phyloP scores from a whole-genome alignment of 2,329 filamentous ascomycete species.

The Diplodia scrobiculata region DNA sequence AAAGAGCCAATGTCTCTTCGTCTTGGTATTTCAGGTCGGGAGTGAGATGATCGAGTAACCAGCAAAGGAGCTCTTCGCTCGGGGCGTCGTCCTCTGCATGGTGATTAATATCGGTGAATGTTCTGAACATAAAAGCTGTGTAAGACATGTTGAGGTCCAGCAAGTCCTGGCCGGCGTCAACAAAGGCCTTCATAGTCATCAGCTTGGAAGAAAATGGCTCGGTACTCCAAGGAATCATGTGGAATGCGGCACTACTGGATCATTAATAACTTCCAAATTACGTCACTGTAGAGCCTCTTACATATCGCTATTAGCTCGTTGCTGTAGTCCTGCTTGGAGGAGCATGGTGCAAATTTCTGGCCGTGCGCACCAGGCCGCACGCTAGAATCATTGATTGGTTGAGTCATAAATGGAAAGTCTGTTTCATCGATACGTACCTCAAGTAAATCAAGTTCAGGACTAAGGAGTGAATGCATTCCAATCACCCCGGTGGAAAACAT shows the following conservation, averaged over 20 bases:
- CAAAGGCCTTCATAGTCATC: not conserved
- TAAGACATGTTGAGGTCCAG: rapidly evolving
- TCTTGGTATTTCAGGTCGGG: not conserved
- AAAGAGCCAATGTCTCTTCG: not conserved
- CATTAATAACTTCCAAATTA: not conserved
- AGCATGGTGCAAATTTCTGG: not conserved
- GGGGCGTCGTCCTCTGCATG: rapidly evolving
- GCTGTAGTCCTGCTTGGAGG: not conserved
- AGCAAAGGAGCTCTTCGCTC: not conserved
- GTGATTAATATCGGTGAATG: rapidly evolving
- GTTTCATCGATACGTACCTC: not conserved
- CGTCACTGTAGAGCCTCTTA: too few species aligned
- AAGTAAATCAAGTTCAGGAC: rapidly evolving
- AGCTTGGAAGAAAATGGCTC: not conserved
- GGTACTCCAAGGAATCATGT: rapidly evolving
- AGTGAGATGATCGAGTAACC: not conserved
- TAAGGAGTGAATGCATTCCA: not conserved
- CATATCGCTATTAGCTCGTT: not conserved
- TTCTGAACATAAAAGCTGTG: too few species aligned
- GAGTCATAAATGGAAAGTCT: not conserved
- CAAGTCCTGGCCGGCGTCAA: not conserved
- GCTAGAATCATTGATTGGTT: not conserved
- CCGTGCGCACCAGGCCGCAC: not conserved
- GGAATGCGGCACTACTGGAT: not conserved
- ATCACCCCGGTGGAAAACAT: not conserved